phyloP scores from a whole-genome alignment of 2,329 filamentous ascomycete species.

The Trichoderma atroviride region DNA sequence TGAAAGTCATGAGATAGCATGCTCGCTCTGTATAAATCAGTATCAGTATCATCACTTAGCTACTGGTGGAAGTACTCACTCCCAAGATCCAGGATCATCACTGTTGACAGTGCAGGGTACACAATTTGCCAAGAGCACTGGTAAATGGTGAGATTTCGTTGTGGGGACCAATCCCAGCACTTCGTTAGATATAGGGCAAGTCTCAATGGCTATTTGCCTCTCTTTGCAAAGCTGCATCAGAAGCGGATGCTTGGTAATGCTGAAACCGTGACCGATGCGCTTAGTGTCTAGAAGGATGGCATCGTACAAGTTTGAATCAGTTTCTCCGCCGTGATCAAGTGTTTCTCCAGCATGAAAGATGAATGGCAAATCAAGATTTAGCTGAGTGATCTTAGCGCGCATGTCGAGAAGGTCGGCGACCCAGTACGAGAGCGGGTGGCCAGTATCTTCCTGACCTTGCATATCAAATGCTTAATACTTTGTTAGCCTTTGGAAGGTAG shows the following conservation, averaged over 20 bases:
- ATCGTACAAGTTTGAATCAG: slow-evolving; percentile 84
- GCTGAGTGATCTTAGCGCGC: slow-evolving; percentile 79
- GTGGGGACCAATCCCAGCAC: slow-evolving; percentile 76
- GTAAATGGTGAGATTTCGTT: slow-evolving; percentile 77
- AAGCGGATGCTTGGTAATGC: slow-evolving; percentile 86
- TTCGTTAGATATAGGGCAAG: slow-evolving; percentile 89
- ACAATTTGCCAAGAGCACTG: slow-evolving; percentile 80
- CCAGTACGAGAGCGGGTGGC: slow-evolving; percentile 73
- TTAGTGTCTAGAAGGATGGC: slow-evolving; percentile 83
- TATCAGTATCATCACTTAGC: not conserved
- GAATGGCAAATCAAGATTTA: slow-evolving; percentile 79
- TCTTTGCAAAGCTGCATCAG: slow-evolving; percentile 87
- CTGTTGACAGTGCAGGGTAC: slow-evolving; percentile 84
- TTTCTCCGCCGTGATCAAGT: slow-evolving; percentile 72
- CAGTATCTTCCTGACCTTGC: slow-evolving; percentile 83
- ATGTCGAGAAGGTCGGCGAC: slow-evolving; percentile 92
- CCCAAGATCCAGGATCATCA: slow-evolving; percentile 68
- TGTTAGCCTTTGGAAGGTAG: not conserved
- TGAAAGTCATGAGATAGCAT: slow-evolving; percentile 20
- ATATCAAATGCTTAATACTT: slow-evolving; percentile 75
- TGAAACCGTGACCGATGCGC: slow-evolving; percentile 87
- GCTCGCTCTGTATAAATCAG: not conserved
- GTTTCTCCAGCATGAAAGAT: slow-evolving; percentile 95
- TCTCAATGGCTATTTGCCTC: slow-evolving; percentile 83
- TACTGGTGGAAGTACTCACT: not conserved